Base-by-base conservation (phyloP, 257 asterid species). In the Eucommia ulmoides region DNA sequence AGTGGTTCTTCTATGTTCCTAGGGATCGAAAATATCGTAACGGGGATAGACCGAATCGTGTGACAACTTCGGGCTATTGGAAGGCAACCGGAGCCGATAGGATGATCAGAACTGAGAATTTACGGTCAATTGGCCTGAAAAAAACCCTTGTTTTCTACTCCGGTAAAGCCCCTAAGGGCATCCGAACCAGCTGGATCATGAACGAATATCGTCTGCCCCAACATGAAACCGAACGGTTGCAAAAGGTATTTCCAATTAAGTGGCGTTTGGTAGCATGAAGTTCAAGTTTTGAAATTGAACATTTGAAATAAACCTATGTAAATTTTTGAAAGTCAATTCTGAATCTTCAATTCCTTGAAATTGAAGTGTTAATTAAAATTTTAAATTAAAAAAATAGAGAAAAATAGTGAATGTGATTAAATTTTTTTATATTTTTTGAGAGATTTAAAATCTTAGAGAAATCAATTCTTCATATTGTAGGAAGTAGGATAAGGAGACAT, bases 131-230 rank as follows among this genome's bases (percentile, higher is more conserved):
- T 38, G 98, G 98, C 19, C 73, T 91, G 54, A 91, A 91, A 74
- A 91, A 91, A 73, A 91, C 98, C 70, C 94, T 91, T 2, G 98
- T 91, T 65, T 91, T 88, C 76, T 91, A 91, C 77, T 74, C 96
- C 16, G 98, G 98, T 0, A 91, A 86, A 57, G 98, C 98, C 15
- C 98, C 98, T 0, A 91, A 86, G 55, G 98, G 98, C 3, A 76
- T 91, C 23, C 69, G 98, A 3, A 86, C 87, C 0, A 76, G 87
- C 14, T 91, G 98, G 98, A 91, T 86, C 68, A 91, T 91, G 98
- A 91, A 91, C 50, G 98, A 85, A 49, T 86, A 80, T 20, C 94
- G 96, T 15, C 53, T 86, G 48, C 96, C 98, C 0, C 94, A 76
- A 5, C 94, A 91, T 23, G 95, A 91, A 7, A 91, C 92, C 10